Percentiles rank a stretch among this genome's conserved stretches.
Conservation (phyloP, 139 green algal genomes). For the Zygnema cylindricum region DNA sequence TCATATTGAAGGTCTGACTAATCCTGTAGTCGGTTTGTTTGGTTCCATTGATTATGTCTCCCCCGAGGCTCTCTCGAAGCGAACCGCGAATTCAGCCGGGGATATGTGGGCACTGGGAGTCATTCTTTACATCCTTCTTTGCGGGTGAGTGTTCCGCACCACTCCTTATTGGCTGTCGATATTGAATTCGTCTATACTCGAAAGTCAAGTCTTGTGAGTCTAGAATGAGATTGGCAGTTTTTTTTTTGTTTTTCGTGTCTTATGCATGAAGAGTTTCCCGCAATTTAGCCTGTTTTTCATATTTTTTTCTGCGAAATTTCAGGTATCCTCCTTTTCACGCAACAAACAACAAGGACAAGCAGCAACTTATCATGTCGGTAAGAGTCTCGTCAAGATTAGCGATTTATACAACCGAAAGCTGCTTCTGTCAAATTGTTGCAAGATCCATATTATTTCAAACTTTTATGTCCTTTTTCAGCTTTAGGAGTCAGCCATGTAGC, state of each 20-base stretch:
- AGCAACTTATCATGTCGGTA: constrained; percentile 50
- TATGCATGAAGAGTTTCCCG: too few species aligned
- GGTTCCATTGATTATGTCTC: constrained; percentile 63
- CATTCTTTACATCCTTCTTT: constrained; percentile 98
- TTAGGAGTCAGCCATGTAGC: too few species aligned
- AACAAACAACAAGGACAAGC: constrained; percentile 35
- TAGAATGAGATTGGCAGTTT: too few species aligned
- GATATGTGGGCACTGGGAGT: constrained; percentile 95
- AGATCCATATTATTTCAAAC: too few species aligned
- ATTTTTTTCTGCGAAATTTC: background rate
- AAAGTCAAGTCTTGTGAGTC: too few species aligned
- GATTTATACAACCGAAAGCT: too few species aligned
- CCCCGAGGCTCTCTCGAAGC: constrained; percentile 50
- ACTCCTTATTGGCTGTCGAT: too few species aligned
- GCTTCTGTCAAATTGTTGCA: too few species aligned
- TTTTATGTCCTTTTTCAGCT: too few species aligned
- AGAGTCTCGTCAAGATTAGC: background rate
- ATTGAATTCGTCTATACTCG: too few species aligned
- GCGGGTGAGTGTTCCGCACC: constrained; percentile 68
- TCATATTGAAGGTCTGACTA: constrained; percentile 28
- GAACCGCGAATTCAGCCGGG: constrained; percentile 82
- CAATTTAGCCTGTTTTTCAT: background rate
- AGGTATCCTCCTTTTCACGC: constrained; percentile 56
- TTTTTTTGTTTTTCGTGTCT: too few species aligned
- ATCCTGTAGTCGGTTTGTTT: constrained; percentile 47